These are phyloP conservation scores for Pyrenopolyporus hunteri DNA, from an alignment of 495 filamentous ascomycete genomes.

Conservation along the genomic window DNA sequence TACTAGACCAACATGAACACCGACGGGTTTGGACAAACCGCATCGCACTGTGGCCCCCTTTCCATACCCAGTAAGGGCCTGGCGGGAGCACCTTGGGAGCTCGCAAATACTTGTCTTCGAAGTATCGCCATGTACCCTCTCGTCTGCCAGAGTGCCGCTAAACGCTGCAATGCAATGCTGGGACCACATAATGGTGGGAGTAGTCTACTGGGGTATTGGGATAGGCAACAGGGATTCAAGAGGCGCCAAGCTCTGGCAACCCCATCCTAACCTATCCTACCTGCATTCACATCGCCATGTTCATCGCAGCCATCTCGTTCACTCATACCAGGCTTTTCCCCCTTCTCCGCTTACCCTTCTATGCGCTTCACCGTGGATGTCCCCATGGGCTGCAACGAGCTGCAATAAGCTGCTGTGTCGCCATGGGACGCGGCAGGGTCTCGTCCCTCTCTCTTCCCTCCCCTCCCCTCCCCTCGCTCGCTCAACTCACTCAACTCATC, in stretches of 20 bases:
- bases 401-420: conserved; percentile 34
- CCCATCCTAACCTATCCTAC: conserved; percentile 37
- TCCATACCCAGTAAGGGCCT: conserved; percentile 15
- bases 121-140: conserved; percentile 40
- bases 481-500: too few species aligned
- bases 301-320: conserved; percentile 32
- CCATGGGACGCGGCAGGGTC: conserved; percentile 16
- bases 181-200: conserved; percentile 38
- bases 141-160: conserved; percentile 37
- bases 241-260: conserved; percentile 40
- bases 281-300: conserved; percentile 37
- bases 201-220: conserved; percentile 32
- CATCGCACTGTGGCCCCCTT: conserved; percentile 19
- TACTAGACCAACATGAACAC: conserved; percentile 10
- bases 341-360: conserved; percentile 9
- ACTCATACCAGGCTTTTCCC: conserved; percentile 11
- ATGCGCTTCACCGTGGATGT: conserved; percentile 22
- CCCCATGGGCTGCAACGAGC: conserved; percentile 16
- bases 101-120: conserved; percentile 27
- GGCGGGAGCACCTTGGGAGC: conserved; percentile 16
- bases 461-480: too few species aligned
- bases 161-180: conserved; percentile 35
- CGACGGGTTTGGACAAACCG: conserved; percentile 20
- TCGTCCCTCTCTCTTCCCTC: too few species aligned
- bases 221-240: conserved; percentile 36